These are phyloP conservation scores for Neltuma alba DNA, from an alignment of 306 rosid species.

Conservation along the genomic window DNA sequence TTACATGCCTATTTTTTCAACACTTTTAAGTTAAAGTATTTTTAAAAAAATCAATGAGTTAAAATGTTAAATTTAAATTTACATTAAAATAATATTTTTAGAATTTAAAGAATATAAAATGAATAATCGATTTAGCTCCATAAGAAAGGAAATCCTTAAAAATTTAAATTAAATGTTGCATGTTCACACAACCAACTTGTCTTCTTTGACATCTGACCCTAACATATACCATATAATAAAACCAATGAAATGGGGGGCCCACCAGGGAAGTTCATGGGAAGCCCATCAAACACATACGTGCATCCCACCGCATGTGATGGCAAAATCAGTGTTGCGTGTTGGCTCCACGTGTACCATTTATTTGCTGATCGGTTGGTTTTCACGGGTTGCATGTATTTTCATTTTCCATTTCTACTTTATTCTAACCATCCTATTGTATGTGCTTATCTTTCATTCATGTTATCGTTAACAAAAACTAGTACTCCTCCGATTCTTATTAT, in stretches of 20 bases:
- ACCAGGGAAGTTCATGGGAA: neutral
- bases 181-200: neutral
- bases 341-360: constrained; percentile 13
- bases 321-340: neutral
- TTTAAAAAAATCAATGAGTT: too few relatives aligned
- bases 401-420: neutral
- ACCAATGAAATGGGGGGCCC: neutral
- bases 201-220: too few relatives aligned
- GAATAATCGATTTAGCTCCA: too few relatives aligned
- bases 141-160: neutral
- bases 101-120: neutral
- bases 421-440: neutral
- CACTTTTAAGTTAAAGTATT: too few relatives aligned
- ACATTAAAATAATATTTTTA: too few relatives aligned
- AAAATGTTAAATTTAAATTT: too few relatives aligned
- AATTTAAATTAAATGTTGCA: neutral
- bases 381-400: neutral
- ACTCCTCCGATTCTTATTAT: too few relatives aligned
- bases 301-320: constrained; percentile 26
- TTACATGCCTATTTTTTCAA: too few relatives aligned
- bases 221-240: too few relatives aligned
- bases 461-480: too few relatives aligned
- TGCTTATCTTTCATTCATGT: neutral
- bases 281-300: neutral
- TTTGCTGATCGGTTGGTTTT: neutral